phyloP scores from a whole-genome alignment of 2,329 filamentous ascomycete species.

The Hypocreales sp. region DNA sequence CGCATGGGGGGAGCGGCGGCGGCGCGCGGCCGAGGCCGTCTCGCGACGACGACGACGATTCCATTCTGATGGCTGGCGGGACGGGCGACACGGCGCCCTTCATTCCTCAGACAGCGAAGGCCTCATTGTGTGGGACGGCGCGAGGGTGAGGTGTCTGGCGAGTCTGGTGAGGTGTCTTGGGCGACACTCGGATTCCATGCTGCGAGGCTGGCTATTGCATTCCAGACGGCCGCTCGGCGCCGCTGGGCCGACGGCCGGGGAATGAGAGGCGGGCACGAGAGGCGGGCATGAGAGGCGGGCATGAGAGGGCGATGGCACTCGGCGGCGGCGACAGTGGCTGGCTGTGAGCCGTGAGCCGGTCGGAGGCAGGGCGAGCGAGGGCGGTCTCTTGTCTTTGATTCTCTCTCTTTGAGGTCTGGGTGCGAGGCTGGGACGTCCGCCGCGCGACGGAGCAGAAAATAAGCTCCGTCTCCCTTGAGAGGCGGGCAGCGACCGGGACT shows the following conservation, averaged over 20 bases:
- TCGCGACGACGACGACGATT: neutral
- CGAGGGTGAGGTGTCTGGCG: too few species aligned
- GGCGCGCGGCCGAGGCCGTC: too few species aligned
- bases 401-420: too few species aligned
- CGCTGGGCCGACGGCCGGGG: conserved; percentile 2
- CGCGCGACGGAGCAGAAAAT: too few species aligned
- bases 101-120: conserved; percentile 17
- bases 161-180: too few species aligned
- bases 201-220: conserved; percentile 6
- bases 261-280: too few species aligned
- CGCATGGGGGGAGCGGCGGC: too few species aligned
- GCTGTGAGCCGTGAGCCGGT: neutral
- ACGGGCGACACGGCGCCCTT: conserved; percentile 17
- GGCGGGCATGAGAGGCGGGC: too few species aligned
- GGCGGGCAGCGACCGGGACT: too few species aligned
- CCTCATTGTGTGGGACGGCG: conserved; percentile 10
- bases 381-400: too few species aligned
- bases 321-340: neutral
- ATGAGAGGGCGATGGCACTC: neutral
- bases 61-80: conserved; percentile 15
- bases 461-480: neutral
- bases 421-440: too few species aligned
- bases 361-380: too few species aligned
- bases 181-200: conserved; percentile 12
- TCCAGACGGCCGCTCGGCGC: conserved; percentile 4